Evolutionary conservation across 2,329 filamentous ascomycete genomes (phyloP).

Genomic region (Cladophialophora yegresii): DNA sequence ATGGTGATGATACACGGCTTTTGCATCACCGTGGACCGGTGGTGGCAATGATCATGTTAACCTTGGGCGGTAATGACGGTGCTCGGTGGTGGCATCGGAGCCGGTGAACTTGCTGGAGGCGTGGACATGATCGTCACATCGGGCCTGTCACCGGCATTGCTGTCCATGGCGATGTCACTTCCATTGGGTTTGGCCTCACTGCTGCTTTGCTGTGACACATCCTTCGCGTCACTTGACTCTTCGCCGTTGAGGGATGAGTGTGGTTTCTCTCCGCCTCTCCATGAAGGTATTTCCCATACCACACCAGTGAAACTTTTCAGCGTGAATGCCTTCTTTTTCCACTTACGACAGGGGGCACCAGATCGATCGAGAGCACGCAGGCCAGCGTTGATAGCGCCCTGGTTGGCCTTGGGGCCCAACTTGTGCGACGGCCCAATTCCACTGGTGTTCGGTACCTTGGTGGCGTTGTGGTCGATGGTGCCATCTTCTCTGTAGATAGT

Average conservation of each 20-base stretch:
- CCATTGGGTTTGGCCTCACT: constrained; percentile 60
- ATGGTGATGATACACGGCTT: neutral
- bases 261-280: constrained; percentile 64
- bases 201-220: constrained; percentile 58
- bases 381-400: constrained; percentile 94
- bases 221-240: constrained; percentile 62
- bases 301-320: constrained; percentile 93
- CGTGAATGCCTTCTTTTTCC: constrained; percentile 78
- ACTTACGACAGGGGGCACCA: constrained; percentile 88
- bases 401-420: constrained; percentile 93
- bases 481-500: constrained; percentile 52
- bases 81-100: constrained; percentile 42
- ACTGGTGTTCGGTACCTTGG: constrained; percentile 54
- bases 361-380: constrained; percentile 90
- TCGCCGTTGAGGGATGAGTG: constrained; percentile 42
- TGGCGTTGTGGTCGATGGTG: constrained; percentile 46
- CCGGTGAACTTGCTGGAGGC: constrained; percentile 56
- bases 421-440: constrained; percentile 63
- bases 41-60: constrained; percentile 15
- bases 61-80: constrained; percentile 45
- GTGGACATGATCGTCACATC: constrained; percentile 49
- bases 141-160: constrained; percentile 53
- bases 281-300: constrained; percentile 76
- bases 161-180: constrained; percentile 60
- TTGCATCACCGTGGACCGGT: neutral